Percentiles rank a stretch among this genome's conserved stretches.
Conservation (phyloP, 2,329 filamentous ascomycete genomes). For the Dendryphion nanum region DNA sequence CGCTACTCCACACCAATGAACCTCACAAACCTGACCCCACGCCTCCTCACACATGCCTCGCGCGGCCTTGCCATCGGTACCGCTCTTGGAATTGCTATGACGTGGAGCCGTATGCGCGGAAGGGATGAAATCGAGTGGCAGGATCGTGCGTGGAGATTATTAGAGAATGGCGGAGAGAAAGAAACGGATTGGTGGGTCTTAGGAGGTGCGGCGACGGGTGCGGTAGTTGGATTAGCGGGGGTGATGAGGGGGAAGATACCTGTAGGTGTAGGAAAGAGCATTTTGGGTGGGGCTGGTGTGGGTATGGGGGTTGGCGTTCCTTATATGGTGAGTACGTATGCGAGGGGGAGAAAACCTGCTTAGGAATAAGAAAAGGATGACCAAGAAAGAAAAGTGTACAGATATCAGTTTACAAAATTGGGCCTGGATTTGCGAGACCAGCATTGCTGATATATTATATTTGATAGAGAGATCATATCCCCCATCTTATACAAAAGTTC, state of each 20-base stretch:
- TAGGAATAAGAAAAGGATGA: conserved; percentile 1
- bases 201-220: conserved; percentile 41
- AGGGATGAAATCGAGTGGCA: conserved; percentile 62
- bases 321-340: conserved; percentile 15
- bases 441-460: too few relatives aligned
- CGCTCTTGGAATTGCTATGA: conserved; percentile 45
- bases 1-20: conserved; percentile 22
- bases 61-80: conserved; percentile 48
- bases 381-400: too few relatives aligned
- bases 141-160: conserved; percentile 61
- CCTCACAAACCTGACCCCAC: conserved; percentile 14
- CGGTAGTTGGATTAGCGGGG: conserved; percentile 30
- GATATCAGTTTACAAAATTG: too few relatives aligned
- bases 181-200: conserved; percentile 58
- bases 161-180: conserved; percentile 56
- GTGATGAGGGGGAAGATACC: conserved; percentile 26
- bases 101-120: conserved; percentile 54
- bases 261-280: conserved; percentile 36
- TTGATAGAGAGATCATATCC: too few relatives aligned
- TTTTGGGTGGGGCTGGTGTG: conserved; percentile 47
- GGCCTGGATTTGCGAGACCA: too few relatives aligned
- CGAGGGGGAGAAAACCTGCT: conserved; percentile 5
- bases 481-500: too few relatives aligned
- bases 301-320: conserved; percentile 54
- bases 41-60: conserved; percentile 48